These are phyloP conservation scores for Trichoderma lentiforme DNA, from an alignment of 2,329 filamentous ascomycete genomes.

Conservation along the genomic window DNA sequence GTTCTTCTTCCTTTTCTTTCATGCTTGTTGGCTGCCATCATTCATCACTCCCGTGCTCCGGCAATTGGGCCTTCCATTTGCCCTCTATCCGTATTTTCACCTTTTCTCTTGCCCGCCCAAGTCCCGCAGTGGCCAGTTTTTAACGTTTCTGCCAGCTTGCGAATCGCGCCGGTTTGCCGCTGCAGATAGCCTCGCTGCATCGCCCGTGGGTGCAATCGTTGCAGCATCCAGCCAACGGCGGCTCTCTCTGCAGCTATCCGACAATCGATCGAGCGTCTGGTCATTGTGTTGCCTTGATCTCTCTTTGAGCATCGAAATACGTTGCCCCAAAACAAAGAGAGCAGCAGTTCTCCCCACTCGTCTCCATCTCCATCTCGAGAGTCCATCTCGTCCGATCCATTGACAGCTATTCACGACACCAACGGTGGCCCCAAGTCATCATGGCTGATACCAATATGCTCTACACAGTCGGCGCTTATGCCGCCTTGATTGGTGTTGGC, in stretches of 20 bases:
- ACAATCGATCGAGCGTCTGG: constrained; percentile 11
- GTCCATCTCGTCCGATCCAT: not conserved
- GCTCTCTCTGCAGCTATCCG: constrained; percentile 6
- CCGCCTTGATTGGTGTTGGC: constrained; percentile 35
- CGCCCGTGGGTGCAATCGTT: constrained; percentile 11
- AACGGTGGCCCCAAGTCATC: constrained; percentile 17
- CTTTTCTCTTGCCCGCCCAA: not conserved
- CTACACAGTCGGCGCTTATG: constrained; percentile 38
- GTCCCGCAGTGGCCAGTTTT: constrained; percentile 9
- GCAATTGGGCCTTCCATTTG: not conserved
- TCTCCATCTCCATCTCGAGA: not conserved
- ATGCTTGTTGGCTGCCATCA: constrained; percentile 5
- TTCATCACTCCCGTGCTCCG: constrained; percentile 1
- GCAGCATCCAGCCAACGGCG: constrained; percentile 8
- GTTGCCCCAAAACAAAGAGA: not conserved
- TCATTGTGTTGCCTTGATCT: not conserved
- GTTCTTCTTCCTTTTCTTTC: constrained; percentile 20
- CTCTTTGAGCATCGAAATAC: not conserved
- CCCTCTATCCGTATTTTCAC: not conserved
- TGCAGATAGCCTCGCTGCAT: constrained; percentile 16
- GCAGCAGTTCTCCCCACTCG: not conserved
- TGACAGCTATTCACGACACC: not conserved
- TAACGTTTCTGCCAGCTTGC: constrained; percentile 16
- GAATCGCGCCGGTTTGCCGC: constrained; percentile 8
- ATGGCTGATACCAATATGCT: constrained; percentile 35